Base-by-base conservation (phyloP, 306 rosid genomes). In the Lagenaria siceraria region DNA sequence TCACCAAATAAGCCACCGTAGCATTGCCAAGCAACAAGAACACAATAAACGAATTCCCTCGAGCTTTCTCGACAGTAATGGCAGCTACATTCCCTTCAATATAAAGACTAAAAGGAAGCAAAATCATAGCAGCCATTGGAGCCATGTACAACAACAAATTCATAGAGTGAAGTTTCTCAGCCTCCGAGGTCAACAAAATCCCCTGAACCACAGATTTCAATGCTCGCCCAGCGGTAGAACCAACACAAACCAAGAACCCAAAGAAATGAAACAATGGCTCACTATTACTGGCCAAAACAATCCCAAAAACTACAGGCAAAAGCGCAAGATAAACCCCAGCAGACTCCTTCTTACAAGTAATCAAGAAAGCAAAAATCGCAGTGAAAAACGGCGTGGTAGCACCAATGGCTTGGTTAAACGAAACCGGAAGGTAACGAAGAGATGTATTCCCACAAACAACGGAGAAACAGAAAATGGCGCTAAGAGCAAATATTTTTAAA, bases 381-480 rank as follows among this genome's bases (percentile, higher is more conserved):
- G 95, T 90, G 80, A 90, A 90, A 69, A 90, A 90, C 5, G 95
- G 95, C 7, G 92, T 88, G 0, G 95, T 90, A 0, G 92, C 90
- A 9, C 95, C 95, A 27, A 90, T 85, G 0, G 95, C 95, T 36
- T 90, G 92, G 80, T 90, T 90, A 49, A 90, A 90, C 0, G 95
- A 90, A 4, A 90, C 85, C 1, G 95, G 95, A 38, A 88, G 80
- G 83, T 90, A 90, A 64, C 90, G 81, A n/a, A 88, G 79, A 0
- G 95, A 90, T 2, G 95, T 90, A 74, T 90, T 90, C 10, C 95
- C 95, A 58, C 92, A 90, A 21, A 90, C 95, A 10, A 90, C 95
- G 18, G 95, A 90, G 82, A 90, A 88, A 73, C 90, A 88, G 82
- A 90, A 90, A 49, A 90, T 88, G 19, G 75, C 81, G 55, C 87